Conservation (phyloP, 2,329 filamentous ascomycete species). For the Alternaria burnsii region DNA sequence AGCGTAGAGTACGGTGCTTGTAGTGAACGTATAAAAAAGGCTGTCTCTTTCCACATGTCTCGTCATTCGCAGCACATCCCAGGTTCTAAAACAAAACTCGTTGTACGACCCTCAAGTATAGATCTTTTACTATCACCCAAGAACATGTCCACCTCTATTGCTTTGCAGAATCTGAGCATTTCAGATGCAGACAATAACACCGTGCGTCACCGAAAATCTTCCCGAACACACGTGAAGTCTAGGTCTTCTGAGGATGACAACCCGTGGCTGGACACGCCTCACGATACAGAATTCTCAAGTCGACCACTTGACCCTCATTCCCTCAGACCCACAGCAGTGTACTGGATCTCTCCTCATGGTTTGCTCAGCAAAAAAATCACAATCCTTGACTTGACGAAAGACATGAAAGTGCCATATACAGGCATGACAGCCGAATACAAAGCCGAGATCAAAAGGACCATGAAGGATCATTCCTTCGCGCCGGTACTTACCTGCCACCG, state of each 20-base stretch:
- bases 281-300: conserved; percentile 14
- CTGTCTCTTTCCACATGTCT: not conserved
- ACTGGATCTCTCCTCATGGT: conserved; percentile 34
- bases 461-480: conserved; percentile 33
- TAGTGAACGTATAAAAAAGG: not conserved
- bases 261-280: conserved; percentile 20
- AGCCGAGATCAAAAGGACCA: conserved; percentile 21
- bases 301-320: conserved; percentile 25
- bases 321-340: conserved; percentile 29
- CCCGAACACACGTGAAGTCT: conserved; percentile 9
- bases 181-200: conserved; percentile 4
- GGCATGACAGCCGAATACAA: conserved; percentile 30
- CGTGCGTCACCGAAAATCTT: conserved; percentile 21
- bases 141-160: conserved; percentile 33
- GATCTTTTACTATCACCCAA: not conserved
- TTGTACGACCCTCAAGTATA: not conserved
- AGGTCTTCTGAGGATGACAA: conserved; percentile 11
- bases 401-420: conserved; percentile 26
- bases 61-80: not conserved
- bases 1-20: not conserved
- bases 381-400: conserved; percentile 29
- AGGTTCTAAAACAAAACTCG: not conserved
- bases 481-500: conserved; percentile 22
- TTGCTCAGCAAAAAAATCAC: conserved; percentile 27
- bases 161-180: conserved; percentile 24